Evolutionary conservation across 208 protist species (phyloP).

Genomic region (Leishmania braziliensis): DNA sequence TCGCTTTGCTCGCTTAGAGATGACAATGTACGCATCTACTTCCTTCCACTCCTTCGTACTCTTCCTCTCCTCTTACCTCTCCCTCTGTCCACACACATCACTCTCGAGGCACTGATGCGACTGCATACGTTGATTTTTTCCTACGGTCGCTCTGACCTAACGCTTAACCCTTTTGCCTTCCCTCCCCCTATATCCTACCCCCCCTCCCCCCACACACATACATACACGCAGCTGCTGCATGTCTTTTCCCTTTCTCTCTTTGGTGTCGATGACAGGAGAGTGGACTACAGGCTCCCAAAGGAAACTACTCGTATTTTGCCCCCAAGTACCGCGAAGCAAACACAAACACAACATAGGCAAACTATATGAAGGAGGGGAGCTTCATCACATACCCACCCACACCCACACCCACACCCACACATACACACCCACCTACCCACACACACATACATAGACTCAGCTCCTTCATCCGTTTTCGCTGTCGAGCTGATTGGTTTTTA

Average conservation of each 20-base stretch:
- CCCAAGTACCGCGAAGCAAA: neutral
- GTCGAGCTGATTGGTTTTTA: neutral
- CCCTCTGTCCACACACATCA: neutral
- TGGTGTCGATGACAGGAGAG: neutral
- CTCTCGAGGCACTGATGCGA: neutral
- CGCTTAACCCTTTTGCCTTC: neutral
- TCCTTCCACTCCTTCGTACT: neutral
- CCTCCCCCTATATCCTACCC: neutral
- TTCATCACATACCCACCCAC: neutral
- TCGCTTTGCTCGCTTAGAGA: neutral
- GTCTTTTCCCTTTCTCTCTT: neutral
- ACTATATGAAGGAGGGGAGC: neutral
- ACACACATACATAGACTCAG: neutral
- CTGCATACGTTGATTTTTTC: neutral
- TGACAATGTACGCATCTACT: neutral
- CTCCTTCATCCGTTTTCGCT: constrained; percentile 13
- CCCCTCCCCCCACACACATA: neutral
- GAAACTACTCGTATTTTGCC: neutral
- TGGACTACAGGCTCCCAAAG: neutral
- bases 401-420: neutral
- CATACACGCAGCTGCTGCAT: neutral
- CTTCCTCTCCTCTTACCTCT: neutral
- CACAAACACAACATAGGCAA: neutral
- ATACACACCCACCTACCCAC: neutral
- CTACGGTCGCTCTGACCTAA: neutral